Base-by-base conservation (phyloP, 257 asterid genomes). In the Nyctanthes arbortristis region DNA sequence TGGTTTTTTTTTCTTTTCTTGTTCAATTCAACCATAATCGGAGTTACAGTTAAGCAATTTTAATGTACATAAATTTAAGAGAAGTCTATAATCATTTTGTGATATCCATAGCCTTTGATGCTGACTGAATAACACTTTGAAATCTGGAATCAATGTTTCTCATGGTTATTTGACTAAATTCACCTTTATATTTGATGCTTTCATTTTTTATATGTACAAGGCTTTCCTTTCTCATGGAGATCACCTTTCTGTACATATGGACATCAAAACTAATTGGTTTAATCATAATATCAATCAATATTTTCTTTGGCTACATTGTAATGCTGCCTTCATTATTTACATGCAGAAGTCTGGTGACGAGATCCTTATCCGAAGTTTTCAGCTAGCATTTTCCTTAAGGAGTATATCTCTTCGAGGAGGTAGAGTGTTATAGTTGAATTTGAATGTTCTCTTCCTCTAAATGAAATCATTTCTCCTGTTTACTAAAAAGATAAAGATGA, bases 341-440 rank as follows among this genome's bases (percentile, higher is more conserved):
- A 49, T 75, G 33, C 63, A 89, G 96, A 89, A 87, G 70, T 83
- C 94, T 33, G 61, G 84, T 60, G 74, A 80, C 39, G 96, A 89
- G 69, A 79, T 81, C 75, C 93, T 89, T 80, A 77, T 83, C 75
- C 88, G 84, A 79, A 87, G 93, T 78, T 87, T 89, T 76, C 96
- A 83, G 78, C 90, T 87, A 49, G 87, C 92, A 16, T 71, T 87
- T 78, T 84, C 96, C 43, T 77, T 89, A 68, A 81, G 96, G 84
- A 87, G 74, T 75, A 75, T 83, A 71, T 79, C 96, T 57, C 84
- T 89, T 68, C 84, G 62, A 75, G 87, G 79, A 87, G 94, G 94
- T 89, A 73, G 71, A 79, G 75, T 66, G 67, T 72, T 40, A 64
- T 68, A 57, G 32, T 29, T 61, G 69, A 72, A 65, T 65, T 68